Base-by-base conservation (phyloP, 805 yeast species). In the Pichia cephalocereana region DNA sequence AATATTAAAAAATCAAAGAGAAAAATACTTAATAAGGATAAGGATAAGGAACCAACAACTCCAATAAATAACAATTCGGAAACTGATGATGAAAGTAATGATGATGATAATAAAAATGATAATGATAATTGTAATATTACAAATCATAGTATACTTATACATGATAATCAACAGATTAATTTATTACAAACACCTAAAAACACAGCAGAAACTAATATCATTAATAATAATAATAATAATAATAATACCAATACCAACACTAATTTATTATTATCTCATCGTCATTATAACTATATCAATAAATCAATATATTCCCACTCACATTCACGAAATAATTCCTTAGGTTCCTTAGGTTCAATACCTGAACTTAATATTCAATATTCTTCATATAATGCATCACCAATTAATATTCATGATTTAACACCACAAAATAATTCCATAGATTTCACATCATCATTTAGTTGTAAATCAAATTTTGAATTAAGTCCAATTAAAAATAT, bases 361-460 rank as follows among this genome's bases (percentile, higher is more conserved):
- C 49, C 52, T 8, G 52, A 49, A 40, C 17, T 45, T 15, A 47
- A 45, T 30, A 40, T 45, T 15, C 49, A 50, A 11, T 46, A 50
- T 38, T 44, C 49, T 11, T 50, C 53, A 14, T 42, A 37, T 38
- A 43, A 26, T 38, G 41, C 51, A 11, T 52, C 55, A 14, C 55
- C 55, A 19, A 39, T 51, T 41, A 59, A 58, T 27, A 58, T 64
- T 11, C 64, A 51, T 17, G 57, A 55, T 54, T 38, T 52, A 46
- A 39, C 58, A 46, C 40, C 57, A 54, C 72, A 1, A 67, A 8
- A 18, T 11, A 17, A 14, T 39, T 8, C 32, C 68, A 49, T 66
- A 66, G 74, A 79, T 10, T 78, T 77, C 58, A 77, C 85, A 4
- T 80, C 84, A 26, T 78, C 84, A 12, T 82, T 82, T 63, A 80